These are phyloP conservation scores for Westerdykella sp. DNA, from an alignment of 2,329 filamentous ascomycete genomes.

Conservation along the genomic window DNA sequence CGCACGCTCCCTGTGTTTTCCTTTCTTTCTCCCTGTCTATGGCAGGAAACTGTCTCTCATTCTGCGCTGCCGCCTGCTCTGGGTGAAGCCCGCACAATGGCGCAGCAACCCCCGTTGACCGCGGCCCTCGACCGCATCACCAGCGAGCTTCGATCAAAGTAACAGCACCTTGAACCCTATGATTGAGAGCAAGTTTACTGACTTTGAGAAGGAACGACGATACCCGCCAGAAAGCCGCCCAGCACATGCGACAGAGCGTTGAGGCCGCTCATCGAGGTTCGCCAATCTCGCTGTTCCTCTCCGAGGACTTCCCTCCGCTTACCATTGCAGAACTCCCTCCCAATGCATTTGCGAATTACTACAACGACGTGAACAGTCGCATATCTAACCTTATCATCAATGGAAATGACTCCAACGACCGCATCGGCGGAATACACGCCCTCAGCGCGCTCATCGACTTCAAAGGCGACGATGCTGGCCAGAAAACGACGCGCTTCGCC, in stretches of 20 bases:
- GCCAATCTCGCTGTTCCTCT: slow-evolving; percentile 12
- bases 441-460: slow-evolving; percentile 93
- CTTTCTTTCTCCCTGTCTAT: slow-evolving; percentile 23
- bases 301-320: slow-evolving; percentile 13
- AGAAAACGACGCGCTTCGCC: slow-evolving; percentile 91
- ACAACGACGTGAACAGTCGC: slow-evolving; percentile 59
- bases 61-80: slow-evolving; percentile 26
- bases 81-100: slow-evolving; percentile 35
- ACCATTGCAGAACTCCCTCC: slow-evolving; percentile 61
- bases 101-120: slow-evolving; percentile 29
- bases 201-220: slow-evolving; percentile 39
- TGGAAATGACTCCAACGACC: slow-evolving; percentile 78
- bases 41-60: slow-evolving; percentile 20
- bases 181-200: slow-evolving; percentile 5
- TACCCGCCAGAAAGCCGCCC: slow-evolving; percentile 39
- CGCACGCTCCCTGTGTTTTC: slow-evolving; percentile 1
- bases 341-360: slow-evolving; percentile 70
- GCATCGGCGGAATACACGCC: slow-evolving; percentile 85
- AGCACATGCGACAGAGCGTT: slow-evolving; percentile 39
- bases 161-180: slow-evolving; percentile 12
- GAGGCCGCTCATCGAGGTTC: slow-evolving; percentile 44
- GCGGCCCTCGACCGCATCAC: slow-evolving; percentile 49
- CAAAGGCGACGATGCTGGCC: slow-evolving; percentile 85
- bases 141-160: slow-evolving; percentile 53
- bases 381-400: slow-evolving; percentile 73